Base-by-base conservation (phyloP, 2,329 filamentous ascomycete species). In the Exserohilum turcica region DNA sequence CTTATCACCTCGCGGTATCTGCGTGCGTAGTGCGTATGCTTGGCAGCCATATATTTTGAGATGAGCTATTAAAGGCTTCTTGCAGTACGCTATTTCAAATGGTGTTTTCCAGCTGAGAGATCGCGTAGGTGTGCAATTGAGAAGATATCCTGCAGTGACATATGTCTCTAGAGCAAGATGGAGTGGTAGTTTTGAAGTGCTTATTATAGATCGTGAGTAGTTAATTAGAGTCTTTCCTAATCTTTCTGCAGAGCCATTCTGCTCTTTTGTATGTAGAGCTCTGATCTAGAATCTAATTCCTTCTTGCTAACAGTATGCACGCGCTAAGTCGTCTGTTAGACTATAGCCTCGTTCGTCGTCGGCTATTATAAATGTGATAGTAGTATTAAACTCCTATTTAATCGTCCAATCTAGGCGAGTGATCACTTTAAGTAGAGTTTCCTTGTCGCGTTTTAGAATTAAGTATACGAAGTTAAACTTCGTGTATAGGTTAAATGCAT, bases 341-440 rank as follows among this genome's bases (percentile, higher is more conserved):
- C 36, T 12, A 19, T 49, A 49, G 18, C 52, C 52, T 55, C 27
- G n/a, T 31, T 58, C 28, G 33, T 55, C 16, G 35, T 58, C 37
- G 6, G 43, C 51, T 10, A 55, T 55, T 13, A 58, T 12, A 15
- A 55, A 55, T 31, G 27, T 58, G n/a, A 58, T 35, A 13, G 43
- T 52, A 38, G 40, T 31, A 21, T 54, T 58, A 15, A 55, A 58
- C 31, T 55, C 37, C 15, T 35, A 38, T 28, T 58, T 52, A n/a
- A 58, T 54, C 10, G 28, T 35, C 43, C 35, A n/a, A 47, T 57
- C 42, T 31, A 57, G 63, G 86, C 29, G 83, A 83, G 60, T 55
- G 7, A 56, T 15, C 8, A 56, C 37, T 5, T 47, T 29, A 24
- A 56, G 48, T 18, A 56, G 49, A 2, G 33, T 56, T 42, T 8